Evolutionary conservation across 306 rosid species (phyloP).

Genomic region (Mimosa pudica): DNA sequence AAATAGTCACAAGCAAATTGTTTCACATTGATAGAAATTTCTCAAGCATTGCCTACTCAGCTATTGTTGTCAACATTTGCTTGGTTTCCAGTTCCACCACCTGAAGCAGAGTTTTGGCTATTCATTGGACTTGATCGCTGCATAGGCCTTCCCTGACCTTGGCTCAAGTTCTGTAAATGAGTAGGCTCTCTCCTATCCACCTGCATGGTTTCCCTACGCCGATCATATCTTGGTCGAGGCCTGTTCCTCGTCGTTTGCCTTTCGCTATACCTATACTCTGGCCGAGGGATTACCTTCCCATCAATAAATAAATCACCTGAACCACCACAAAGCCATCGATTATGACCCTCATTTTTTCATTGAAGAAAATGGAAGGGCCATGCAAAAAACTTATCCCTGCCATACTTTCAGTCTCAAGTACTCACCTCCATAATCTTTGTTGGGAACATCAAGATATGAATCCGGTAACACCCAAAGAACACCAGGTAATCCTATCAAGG

Average conservation of each 20-base stretch:
- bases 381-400: background rate
- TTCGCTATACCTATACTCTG: conserved; percentile 77
- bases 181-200: conserved; percentile 64
- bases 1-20: conserved; percentile 10
- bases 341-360: conserved; percentile 1
- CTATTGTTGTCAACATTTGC: conserved; percentile 6
- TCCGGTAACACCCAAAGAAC: conserved; percentile 98
- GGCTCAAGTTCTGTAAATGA: conserved; percentile 53
- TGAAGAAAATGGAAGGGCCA: background rate
- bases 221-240: conserved; percentile 85
- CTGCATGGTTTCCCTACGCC: conserved; percentile 72
- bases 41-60: conserved; percentile 20
- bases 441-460: conserved; percentile 94
- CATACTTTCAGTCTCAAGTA: conserved; percentile 11
- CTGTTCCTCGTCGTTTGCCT: conserved; percentile 68
- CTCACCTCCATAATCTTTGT: conserved; percentile 94
- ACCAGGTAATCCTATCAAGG: conserved; percentile 61
- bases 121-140: conserved; percentile 22
- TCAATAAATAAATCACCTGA: conserved; percentile 89
- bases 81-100: conserved; percentile 40
- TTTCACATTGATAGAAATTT: background rate
- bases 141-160: conserved; percentile 39
- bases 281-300: conserved; percentile 85
- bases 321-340: conserved; percentile 1
- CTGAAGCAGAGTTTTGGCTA: conserved; percentile 35